Percentiles rank a stretch among this genome's conserved stretches.
These are phyloP conservation scores for Rubroshorea leprosula DNA, from an alignment of 345 rosid genomes.

Conservation along the genomic window DNA sequence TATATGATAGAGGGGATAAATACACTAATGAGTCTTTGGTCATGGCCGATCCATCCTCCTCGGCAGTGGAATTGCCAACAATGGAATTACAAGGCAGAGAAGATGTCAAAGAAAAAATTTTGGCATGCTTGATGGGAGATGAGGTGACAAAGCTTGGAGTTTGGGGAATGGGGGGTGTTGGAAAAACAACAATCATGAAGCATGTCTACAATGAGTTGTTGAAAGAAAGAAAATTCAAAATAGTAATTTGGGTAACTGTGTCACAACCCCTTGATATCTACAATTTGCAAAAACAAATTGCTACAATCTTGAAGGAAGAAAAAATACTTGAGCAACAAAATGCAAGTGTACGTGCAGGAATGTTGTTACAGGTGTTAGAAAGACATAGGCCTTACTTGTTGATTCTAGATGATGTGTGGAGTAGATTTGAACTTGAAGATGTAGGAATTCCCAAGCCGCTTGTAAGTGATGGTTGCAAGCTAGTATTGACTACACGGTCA, in stretches of 20 bases:
- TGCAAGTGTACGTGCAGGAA: not conserved
- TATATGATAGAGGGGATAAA: no score
- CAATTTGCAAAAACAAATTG: not conserved
- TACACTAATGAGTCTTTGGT: no score
- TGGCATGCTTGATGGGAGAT: no score
- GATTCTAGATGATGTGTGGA: not conserved
- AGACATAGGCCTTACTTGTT: no score
- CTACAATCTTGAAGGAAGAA: not conserved
- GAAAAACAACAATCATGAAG: not conserved
- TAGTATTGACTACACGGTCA: conserved; percentile 17
- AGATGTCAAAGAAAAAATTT: no score
- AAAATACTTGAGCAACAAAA: no score
- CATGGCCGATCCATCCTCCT: no score
- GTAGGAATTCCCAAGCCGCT: conserved; percentile 12
- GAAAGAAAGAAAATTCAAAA: not conserved
- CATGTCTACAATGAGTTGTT: not conserved
- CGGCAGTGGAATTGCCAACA: no score
- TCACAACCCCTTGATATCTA: not conserved
- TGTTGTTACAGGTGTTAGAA: no score
- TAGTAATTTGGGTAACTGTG: not conserved
- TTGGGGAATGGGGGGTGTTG: no score
- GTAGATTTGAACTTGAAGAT: not conserved
- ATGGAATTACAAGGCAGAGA: no score
- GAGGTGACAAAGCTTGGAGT: no score
- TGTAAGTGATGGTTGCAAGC: conserved; percentile 3